Conservation (phyloP, 352 stramenopile genomes). For the Phytophthora hybrid region DNA sequence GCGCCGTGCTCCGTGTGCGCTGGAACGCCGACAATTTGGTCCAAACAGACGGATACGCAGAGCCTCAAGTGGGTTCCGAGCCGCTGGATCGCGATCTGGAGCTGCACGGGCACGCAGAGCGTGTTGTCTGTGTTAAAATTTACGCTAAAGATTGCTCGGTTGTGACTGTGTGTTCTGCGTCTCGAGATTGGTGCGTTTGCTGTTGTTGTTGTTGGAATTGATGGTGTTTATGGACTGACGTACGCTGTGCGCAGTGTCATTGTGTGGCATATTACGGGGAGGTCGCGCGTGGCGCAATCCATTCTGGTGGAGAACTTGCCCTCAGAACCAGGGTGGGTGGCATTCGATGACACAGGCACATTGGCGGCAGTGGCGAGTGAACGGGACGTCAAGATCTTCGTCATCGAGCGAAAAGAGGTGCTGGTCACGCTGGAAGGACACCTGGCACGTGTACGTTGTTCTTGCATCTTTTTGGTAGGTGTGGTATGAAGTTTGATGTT, state of each 20-base stretch:
- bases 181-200: slow-evolving; percentile 62
- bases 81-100: slow-evolving; percentile 48
- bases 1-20: slow-evolving; percentile 55
- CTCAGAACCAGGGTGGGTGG: slow-evolving; percentile 52
- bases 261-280: slow-evolving; percentile 62
- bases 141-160: slow-evolving; percentile 27
- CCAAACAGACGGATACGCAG: slow-evolving; percentile 2
- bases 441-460: slow-evolving; percentile 53
- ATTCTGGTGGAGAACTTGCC: slow-evolving; percentile 55
- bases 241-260: slow-evolving; percentile 49
- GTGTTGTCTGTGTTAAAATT: slow-evolving; percentile 48
- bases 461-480: background rate
- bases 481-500: background rate
- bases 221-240: background rate
- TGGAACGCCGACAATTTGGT: slow-evolving; percentile 24
- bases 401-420: slow-evolving; percentile 61
- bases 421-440: slow-evolving; percentile 80
- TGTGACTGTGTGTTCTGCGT: slow-evolving; percentile 65
- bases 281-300: slow-evolving; percentile 36
- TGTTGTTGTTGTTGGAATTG: background rate
- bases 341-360: slow-evolving; percentile 73
- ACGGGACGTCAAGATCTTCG: slow-evolving; percentile 61
- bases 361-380: slow-evolving; percentile 65
- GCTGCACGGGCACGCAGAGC: slow-evolving; percentile 58
- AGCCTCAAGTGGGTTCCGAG: slow-evolving; percentile 36